A percentile compares a stretch with the other conserved stretches of the same genome.
Conservation (phyloP, 2,329 filamentous ascomycete genomes). For the Diaporthe capsici region DNA sequence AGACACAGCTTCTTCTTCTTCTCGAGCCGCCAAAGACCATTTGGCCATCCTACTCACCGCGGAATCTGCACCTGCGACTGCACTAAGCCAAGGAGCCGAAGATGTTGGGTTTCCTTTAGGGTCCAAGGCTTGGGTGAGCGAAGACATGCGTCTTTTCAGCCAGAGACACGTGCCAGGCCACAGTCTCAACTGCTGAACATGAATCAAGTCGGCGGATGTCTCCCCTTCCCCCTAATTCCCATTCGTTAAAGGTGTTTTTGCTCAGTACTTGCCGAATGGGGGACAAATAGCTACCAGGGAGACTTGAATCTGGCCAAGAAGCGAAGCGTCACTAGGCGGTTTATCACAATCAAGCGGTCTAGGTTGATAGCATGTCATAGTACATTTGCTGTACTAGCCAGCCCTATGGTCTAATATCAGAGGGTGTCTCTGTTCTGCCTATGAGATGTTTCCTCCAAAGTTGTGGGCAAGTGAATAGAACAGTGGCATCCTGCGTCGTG, state of each 20-base stretch:
- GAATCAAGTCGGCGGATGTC: background rate
- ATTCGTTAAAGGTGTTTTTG: background rate
- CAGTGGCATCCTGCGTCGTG: constrained; percentile 39
- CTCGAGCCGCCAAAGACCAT: background rate
- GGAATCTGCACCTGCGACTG: background rate
- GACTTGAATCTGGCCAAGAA: background rate
- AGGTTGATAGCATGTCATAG: constrained; percentile 33
- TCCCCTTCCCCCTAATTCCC: background rate
- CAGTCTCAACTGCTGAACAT: background rate
- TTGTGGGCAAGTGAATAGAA: constrained; percentile 42
- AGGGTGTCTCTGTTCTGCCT: constrained; percentile 42
- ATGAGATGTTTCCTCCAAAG: constrained; percentile 42
- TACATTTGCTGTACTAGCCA: constrained; percentile 41
- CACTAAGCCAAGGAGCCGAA: background rate
- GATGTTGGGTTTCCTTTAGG: background rate
- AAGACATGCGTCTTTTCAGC: background rate
- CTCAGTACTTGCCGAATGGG: background rate
- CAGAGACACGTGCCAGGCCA: background rate
- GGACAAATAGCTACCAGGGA: too few species aligned
- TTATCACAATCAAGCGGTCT: background rate
- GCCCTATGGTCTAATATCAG: constrained; percentile 44
- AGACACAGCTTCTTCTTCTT: too few species aligned
- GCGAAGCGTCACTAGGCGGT: background rate
- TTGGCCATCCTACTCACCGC: background rate
- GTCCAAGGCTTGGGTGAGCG: background rate